Base-by-base conservation (phyloP, 768 basidiomycete species). In the Lentinula raphanica region DNA sequence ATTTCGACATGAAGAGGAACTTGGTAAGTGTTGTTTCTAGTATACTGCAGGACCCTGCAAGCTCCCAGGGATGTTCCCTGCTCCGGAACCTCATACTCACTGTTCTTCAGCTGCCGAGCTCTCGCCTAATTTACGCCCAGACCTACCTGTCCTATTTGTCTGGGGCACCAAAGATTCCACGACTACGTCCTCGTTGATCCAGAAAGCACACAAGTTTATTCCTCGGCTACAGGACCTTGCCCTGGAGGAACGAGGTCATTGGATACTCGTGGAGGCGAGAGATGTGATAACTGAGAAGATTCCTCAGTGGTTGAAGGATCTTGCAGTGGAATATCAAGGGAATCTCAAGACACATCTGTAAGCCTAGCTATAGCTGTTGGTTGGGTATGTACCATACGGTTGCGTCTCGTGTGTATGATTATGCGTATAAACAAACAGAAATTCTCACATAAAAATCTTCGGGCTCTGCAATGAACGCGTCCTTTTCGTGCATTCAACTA, bases 1-100 rank as follows among this genome's bases (percentile, higher is more conserved):
- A 59, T 59, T 74, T 59, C 80, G 87, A n/a, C 81, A 79, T 65
- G 81, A 89, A 17, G 90, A 92, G 68, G 87, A 91, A 64, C 63
- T 62, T 45, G 74, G 78, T 80, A 63, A 13, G 64, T 56, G 3
- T 23, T 25, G 19, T 40, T 17, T 54, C 4, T 29, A 17, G 15
- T 45, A 60, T 59, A 17, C 45, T 56, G 12, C 11, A 51, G 46
- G 19, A 58, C 17, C n/a, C n/a, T n/a, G n/a, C n/a, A n/a, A n/a
- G n/a, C n/a, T n/a, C n/a, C n/a, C n/a, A n/a, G n/a, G n/a, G n/a
- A n/a, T n/a, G n/a, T n/a, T n/a, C n/a, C n/a, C n/a, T n/a, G n/a
- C n/a, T n/a, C n/a, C n/a, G n/a, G n/a, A n/a, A 60, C 35, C 29
- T 11, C 25, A 36, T 19, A 5, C 54, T 42, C 23, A 25, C 42